These are phyloP conservation scores for Streptanthus diversifolius DNA, from an alignment of 345 rosid species.

Conservation along the genomic window DNA sequence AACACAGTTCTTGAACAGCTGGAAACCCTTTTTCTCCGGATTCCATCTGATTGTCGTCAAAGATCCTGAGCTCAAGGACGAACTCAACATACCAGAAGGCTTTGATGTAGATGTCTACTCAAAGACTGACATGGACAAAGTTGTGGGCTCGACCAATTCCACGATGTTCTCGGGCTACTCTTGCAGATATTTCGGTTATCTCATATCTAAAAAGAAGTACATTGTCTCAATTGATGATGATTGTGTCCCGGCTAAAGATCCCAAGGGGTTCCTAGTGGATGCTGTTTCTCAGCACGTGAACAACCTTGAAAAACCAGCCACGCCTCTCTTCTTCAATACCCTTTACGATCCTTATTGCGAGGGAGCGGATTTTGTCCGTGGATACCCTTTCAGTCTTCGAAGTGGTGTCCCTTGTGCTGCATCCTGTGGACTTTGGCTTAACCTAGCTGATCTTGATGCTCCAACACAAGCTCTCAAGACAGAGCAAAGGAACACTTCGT, in stretches of 20 bases:
- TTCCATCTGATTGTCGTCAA: slow-evolving; percentile 87
- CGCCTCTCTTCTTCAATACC: slow-evolving; percentile 95
- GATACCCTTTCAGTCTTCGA: slow-evolving; percentile 90
- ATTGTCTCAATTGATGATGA: slow-evolving; percentile 81
- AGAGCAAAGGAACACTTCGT: slow-evolving; percentile 55
- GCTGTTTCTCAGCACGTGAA: slow-evolving; percentile 70
- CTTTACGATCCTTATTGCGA: slow-evolving; percentile 76
- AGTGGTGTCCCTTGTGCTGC: slow-evolving; percentile 76
- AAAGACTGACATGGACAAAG: slow-evolving; percentile 59
- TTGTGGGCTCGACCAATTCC: slow-evolving; percentile 57
- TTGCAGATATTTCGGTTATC: slow-evolving; percentile 89
- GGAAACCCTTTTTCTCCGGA: slow-evolving; percentile 64
- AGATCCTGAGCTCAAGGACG: slow-evolving; percentile 88
- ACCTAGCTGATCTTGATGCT: slow-evolving; percentile 86
- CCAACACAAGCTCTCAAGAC: slow-evolving; percentile 97
- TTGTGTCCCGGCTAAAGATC: slow-evolving; percentile 78
- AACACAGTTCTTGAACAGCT: slow-evolving; percentile 61
- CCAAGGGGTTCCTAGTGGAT: slow-evolving; percentile 59
- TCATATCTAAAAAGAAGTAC: slow-evolving; percentile 74
- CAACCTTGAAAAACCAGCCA: slow-evolving; percentile 76
- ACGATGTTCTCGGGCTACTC: slow-evolving; percentile 75
- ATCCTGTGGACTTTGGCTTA: slow-evolving; percentile 96
- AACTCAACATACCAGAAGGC: slow-evolving; percentile 80
- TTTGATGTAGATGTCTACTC: slow-evolving; percentile 64
- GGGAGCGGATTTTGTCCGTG: slow-evolving; percentile 96